Conservation (phyloP, 495 filamentous ascomycete species). For the Aspergillus cavernicola region DNA sequence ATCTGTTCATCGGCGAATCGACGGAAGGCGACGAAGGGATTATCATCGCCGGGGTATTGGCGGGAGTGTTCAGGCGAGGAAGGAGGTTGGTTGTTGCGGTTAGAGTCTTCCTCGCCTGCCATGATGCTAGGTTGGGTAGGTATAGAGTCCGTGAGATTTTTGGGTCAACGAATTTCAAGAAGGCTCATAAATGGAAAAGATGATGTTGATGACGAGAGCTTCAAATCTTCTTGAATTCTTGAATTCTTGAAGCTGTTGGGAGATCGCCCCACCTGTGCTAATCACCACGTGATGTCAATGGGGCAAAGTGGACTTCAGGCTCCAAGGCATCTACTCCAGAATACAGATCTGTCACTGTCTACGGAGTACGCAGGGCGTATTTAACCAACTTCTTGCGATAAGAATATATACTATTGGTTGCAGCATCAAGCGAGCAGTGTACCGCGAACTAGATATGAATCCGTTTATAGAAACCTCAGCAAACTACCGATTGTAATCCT, state of each 20-base stretch:
- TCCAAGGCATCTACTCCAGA: no score
- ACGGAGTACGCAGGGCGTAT: no score
- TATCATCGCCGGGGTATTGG: constrained; percentile 34
- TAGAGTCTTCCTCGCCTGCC: constrained; percentile 29
- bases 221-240: neutral
- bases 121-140: no score
- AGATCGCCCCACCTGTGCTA: constrained; percentile 14
- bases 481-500: constrained; percentile 18
- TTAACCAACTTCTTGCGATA: neutral
- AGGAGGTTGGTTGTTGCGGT: constrained; percentile 9
- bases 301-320: constrained; percentile 2
- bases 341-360: no score
- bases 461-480: neutral
- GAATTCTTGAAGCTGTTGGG: constrained; percentile 13
- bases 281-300: constrained; percentile 16
- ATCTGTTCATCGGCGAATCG: constrained; percentile 58
- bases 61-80: constrained; percentile 17
- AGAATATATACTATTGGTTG: neutral
- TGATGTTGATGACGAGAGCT: constrained; percentile 4
- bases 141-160: no score
- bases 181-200: no score
- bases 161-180: no score
- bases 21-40: constrained; percentile 59
- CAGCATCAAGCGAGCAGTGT: no score
- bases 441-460: no score